Conservation (phyloP, 768 basidiomycete species). For the Russula olivacea region DNA sequence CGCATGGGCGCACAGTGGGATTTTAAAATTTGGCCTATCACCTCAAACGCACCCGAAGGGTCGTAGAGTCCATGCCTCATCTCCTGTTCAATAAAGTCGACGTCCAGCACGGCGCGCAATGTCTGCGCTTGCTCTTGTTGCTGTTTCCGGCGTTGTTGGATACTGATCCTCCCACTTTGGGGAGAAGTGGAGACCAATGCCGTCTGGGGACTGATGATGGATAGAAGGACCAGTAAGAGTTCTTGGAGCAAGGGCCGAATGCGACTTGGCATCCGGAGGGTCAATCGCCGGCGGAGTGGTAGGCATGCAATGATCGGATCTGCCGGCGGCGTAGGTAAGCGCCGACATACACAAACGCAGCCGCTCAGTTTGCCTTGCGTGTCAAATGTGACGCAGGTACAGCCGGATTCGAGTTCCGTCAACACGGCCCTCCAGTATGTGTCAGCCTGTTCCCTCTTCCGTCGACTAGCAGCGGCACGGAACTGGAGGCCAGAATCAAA, state of each 20-base stretch:
- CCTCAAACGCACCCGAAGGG: constrained; percentile 67
- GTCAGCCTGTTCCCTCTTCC: constrained; percentile 66
- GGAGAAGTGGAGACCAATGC: constrained; percentile 37
- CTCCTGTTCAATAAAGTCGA: constrained; percentile 76
- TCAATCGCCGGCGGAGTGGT: constrained; percentile 38
- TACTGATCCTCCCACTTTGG: constrained; percentile 22
- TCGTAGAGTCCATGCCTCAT: constrained; percentile 72
- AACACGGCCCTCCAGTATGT: constrained; percentile 81
- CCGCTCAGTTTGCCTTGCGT: constrained; percentile 45
- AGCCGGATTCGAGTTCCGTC: constrained; percentile 72
- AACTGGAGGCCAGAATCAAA: constrained; percentile 84
- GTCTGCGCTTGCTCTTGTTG: constrained; percentile 23
- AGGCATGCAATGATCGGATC: constrained; percentile 42
- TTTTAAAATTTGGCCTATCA: constrained; percentile 77
- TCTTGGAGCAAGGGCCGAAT: constrained; percentile 69
- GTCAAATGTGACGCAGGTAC: constrained; percentile 79
- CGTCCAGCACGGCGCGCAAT: constrained; percentile 50
- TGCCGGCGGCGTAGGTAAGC: constrained; percentile 27
- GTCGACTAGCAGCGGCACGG: constrained; percentile 65
- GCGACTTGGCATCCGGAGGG: constrained; percentile 66
- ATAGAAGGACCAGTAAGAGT: constrained; percentile 41
- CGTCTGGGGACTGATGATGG: constrained; percentile 74
- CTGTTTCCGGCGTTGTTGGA: constrained; percentile 23
- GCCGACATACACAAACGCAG: constrained; percentile 44
- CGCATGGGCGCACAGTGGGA: constrained; percentile 93